Evolutionary conservation across 768 basidiomycete genomes (phyloP).

Genomic region (Agrocybe chaxingu): DNA sequence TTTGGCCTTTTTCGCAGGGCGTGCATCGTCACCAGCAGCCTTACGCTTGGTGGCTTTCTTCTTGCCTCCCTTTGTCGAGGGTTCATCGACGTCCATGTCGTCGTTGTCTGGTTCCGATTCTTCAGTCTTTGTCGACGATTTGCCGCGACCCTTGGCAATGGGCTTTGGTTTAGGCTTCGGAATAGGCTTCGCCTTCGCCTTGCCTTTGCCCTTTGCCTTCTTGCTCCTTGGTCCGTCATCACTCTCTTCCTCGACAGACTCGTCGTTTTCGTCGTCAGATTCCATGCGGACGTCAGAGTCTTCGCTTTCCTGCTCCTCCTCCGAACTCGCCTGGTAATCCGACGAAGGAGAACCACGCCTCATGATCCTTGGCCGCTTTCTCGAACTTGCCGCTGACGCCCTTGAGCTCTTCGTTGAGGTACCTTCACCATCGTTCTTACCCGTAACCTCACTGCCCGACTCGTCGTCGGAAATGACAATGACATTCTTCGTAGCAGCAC

Average conservation of each 20-base stretch:
- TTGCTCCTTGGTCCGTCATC: constrained; percentile 22
- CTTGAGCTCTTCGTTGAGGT: constrained; percentile 20
- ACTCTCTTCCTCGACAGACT: constrained; percentile 9
- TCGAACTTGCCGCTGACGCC: constrained; percentile 2
- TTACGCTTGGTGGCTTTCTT: constrained; percentile 38
- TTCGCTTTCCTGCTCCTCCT: constrained; percentile 30
- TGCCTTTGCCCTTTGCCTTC: constrained; percentile 21
- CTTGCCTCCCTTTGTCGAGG: constrained; percentile 24
- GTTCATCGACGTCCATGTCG: constrained; percentile 58
- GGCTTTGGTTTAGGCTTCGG: constrained; percentile 20
- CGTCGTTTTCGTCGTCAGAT: constrained; percentile 33
- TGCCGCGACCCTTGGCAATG: constrained; percentile 7
- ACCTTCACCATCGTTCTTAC: constrained; percentile 14
- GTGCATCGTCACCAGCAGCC: constrained; percentile 32
- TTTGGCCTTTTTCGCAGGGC: constrained; percentile 56
- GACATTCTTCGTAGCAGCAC: constrained; percentile 34
- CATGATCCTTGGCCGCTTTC: constrained; percentile 16
- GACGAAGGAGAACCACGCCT: constrained; percentile 30
- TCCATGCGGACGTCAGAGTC: constrained; percentile 29
- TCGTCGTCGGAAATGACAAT: constrained; percentile 56
- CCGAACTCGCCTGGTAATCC: constrained; percentile 39
- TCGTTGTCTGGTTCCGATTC: constrained; percentile 22
- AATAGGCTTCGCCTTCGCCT: constrained; percentile 28
- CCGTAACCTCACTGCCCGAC: constrained; percentile 26
- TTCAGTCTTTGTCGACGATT: constrained; percentile 12